A percentile compares a stretch with the other conserved stretches of the same genome.
Evolutionary conservation across 805 yeast genomes (phyloP).

Genomic region (Metschnikowia kofuensis): DNA sequence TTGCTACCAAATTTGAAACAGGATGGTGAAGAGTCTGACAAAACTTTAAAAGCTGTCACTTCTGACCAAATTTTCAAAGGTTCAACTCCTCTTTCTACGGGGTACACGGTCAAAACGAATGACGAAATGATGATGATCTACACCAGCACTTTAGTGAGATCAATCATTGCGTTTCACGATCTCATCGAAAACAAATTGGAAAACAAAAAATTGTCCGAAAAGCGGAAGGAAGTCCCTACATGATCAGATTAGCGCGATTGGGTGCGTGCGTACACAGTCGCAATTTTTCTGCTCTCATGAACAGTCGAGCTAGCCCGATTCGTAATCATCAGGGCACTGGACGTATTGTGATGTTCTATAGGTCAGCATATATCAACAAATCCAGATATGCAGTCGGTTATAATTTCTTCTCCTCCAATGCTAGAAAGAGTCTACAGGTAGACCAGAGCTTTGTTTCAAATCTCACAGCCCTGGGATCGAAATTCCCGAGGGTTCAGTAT

Average conservation of each 20-base stretch:
- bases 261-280: constrained; percentile 7
- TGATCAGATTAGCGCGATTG: constrained; percentile 1
- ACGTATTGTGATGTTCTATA: constrained; percentile 16
- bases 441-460: constrained; percentile 37
- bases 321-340: not conserved
- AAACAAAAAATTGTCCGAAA: constrained; percentile 46
- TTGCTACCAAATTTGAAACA: constrained; percentile 73
- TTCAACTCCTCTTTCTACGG: constrained; percentile 61
- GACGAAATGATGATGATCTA: constrained; percentile 95
- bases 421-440: constrained; percentile 26
- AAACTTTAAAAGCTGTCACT: constrained; percentile 2
- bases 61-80: constrained; percentile 18
- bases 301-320: not conserved
- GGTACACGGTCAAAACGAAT: constrained; percentile 89
- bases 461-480: constrained; percentile 19
- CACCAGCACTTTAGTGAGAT: constrained; percentile 83
- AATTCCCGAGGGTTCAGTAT: not conserved
- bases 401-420: constrained; percentile 37
- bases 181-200: constrained; percentile 93
- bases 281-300: constrained; percentile 11
- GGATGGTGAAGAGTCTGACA: constrained; percentile 17
- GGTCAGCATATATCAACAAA: constrained; percentile 19
- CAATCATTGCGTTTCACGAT: constrained; percentile 95
- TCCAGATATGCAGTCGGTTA: constrained; percentile 24
- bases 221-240: constrained; percentile 2